Evolutionary conservation across 306 rosid genomes (phyloP).

Genomic region (Myrica gale): DNA sequence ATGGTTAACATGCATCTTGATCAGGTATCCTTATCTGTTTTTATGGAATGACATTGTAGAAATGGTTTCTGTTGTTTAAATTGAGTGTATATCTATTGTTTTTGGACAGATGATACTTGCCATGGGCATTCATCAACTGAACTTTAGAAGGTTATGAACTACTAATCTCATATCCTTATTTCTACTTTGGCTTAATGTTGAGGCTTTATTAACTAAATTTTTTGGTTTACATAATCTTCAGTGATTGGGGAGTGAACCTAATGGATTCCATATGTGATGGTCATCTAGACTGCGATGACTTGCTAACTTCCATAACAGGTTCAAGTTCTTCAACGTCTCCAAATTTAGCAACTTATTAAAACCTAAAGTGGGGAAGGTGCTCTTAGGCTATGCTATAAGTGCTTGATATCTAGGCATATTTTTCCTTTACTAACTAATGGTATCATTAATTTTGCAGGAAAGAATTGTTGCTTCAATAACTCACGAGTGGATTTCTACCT

Average conservation of each 20-base stretch:
- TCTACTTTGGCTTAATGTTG: constrained; percentile 14
- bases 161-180: background rate
- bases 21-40: constrained; percentile 50
- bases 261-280: constrained; percentile 75
- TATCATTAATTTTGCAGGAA: constrained; percentile 57
- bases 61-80: constrained; percentile 27
- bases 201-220: background rate
- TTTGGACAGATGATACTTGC: constrained; percentile 65
- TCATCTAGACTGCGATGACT: constrained; percentile 60
- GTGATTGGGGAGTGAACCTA: constrained; percentile 72
- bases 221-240: constrained; percentile 39
- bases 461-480: constrained; percentile 85
- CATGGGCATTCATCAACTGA: constrained; percentile 66
- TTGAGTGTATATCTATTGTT: constrained; percentile 24
- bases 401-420: background rate
- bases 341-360: background rate
- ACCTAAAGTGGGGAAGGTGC: background rate
- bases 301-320: constrained; percentile 88
- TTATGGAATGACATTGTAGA: constrained; percentile 17
- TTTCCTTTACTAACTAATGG: constrained; percentile 19
- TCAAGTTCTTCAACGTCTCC: background rate
- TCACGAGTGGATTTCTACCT: constrained; percentile 79
- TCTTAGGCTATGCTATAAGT: background rate
- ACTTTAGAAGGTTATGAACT: constrained; percentile 60
- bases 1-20: constrained; percentile 78